Evolutionary conservation across 2,329 filamentous ascomycete genomes (phyloP).

Genomic region (Fusarium stilboides): DNA sequence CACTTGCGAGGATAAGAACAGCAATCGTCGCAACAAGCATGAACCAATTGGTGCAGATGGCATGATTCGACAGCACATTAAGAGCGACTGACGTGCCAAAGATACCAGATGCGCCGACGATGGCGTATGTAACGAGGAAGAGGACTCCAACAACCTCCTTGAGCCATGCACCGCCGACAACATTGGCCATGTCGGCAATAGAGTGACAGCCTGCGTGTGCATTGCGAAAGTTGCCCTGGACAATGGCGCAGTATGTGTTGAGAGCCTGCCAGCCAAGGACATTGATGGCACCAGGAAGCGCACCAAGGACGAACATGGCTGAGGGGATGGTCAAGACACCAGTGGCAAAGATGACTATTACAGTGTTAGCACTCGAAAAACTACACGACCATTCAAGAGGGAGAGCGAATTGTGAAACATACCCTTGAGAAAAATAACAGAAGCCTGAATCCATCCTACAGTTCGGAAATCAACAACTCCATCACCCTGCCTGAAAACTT

Average conservation of each 20-base stretch:
- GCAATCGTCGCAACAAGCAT: constrained; percentile 66
- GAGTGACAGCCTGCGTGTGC: constrained; percentile 57
- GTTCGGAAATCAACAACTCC: constrained; percentile 64
- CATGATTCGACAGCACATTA: constrained; percentile 72
- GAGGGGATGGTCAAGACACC: constrained; percentile 61
- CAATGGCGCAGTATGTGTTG: constrained; percentile 59
- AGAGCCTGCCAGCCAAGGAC: constrained; percentile 60
- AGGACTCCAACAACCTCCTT: constrained; percentile 69
- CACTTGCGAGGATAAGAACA: constrained; percentile 65
- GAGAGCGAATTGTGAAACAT: background rate
- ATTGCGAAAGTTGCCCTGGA: constrained; percentile 59
- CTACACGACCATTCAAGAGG: no score
- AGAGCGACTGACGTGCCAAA: constrained; percentile 71
- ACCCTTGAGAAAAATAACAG: constrained; percentile 64
- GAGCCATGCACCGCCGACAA: constrained; percentile 66
- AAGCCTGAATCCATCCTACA: constrained; percentile 64
- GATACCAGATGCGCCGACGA: constrained; percentile 71
- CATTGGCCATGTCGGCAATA: constrained; percentile 64
- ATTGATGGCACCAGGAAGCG: constrained; percentile 60
- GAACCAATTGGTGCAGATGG: constrained; percentile 72
- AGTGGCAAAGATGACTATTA: constrained; percentile 59
- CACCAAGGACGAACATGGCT: constrained; percentile 60
- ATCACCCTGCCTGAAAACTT: constrained; percentile 62
- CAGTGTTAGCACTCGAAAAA: background rate
- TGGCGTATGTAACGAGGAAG: constrained; percentile 71